Percentiles rank a stretch among this genome's conserved stretches.
Evolutionary conservation across 1,284 basidiomycete species (phyloP).

Genomic region (Apiotrichum mycotoxinovorans): DNA sequence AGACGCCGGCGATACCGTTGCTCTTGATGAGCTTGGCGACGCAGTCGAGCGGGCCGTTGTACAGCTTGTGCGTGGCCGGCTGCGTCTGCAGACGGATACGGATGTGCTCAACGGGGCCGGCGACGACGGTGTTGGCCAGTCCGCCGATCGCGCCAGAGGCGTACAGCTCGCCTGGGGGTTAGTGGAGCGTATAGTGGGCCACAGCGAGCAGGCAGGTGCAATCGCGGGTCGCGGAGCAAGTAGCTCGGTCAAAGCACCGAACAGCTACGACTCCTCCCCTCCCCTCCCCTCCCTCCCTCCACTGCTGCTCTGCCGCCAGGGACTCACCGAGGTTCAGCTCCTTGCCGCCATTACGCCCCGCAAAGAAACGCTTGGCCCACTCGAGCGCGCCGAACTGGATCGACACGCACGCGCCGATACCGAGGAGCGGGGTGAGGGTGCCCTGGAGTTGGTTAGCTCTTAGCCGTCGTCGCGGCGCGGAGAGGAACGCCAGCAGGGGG

Average conservation of each 20-base stretch:
- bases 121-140: slow-evolving; percentile 84
- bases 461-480: neutral
- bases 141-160: slow-evolving; percentile 78
- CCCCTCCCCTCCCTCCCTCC: too few species aligned
- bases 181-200: neutral
- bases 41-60: slow-evolving; percentile 80
- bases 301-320: neutral
- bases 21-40: slow-evolving; percentile 69
- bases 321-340: slow-evolving; percentile 32
- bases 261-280: too few species aligned
- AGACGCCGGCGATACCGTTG: slow-evolving; percentile 75
- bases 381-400: slow-evolving; percentile 95
- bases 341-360: slow-evolving; percentile 18
- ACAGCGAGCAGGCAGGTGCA: neutral
- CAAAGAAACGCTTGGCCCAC: slow-evolving; percentile 79
- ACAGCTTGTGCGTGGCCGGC: slow-evolving; percentile 63
- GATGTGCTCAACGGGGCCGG: slow-evolving; percentile 95
- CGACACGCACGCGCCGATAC: slow-evolving; percentile 84
- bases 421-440: slow-evolving; percentile 85
- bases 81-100: slow-evolving; percentile 93
- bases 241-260: too few species aligned
- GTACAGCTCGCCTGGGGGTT: slow-evolving; percentile 62
- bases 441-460: slow-evolving; percentile 57
- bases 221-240: too few species aligned
- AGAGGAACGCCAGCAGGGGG: neutral